Conservation (phyloP, 208 protist genomes). For the Trypanosoma platydactyli region DNA sequence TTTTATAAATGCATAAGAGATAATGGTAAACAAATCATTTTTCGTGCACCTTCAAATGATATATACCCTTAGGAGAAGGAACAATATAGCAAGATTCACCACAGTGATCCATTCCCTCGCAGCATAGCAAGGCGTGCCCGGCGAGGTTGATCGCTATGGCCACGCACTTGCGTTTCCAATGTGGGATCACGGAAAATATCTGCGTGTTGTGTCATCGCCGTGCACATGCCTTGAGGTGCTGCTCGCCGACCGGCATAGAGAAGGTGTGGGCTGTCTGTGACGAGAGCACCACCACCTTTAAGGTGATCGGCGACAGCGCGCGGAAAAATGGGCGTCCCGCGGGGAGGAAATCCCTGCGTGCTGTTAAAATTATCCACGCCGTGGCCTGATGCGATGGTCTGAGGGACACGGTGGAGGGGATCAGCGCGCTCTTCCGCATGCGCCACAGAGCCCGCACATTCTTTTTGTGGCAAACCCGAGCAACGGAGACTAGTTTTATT, state of each 20-base stretch:
- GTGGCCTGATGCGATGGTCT: background rate
- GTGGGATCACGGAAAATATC: slow-evolving; percentile 15
- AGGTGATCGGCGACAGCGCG: slow-evolving; percentile 7
- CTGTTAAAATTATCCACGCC: background rate
- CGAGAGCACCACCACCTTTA: slow-evolving; percentile 1
- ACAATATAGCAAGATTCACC: background rate
- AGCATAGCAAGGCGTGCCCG: slow-evolving; percentile 16
- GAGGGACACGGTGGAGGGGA: no score
- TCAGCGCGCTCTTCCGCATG: no score
- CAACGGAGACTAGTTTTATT: no score
- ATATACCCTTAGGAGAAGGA: background rate
- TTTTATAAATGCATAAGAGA: background rate
- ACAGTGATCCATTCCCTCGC: slow-evolving; percentile 24
- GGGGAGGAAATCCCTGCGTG: background rate
- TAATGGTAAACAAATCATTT: slow-evolving; percentile 10
- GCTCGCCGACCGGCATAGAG: slow-evolving; percentile 13
- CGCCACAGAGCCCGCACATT: no score
- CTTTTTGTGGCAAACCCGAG: no score
- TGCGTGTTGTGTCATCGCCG: slow-evolving; percentile 17
- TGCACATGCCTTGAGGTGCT: background rate
- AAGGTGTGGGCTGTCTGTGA: background rate
- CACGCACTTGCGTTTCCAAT: background rate
- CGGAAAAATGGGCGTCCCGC: background rate
- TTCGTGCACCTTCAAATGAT: background rate
- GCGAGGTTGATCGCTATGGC: background rate